Percentiles rank a stretch among this genome's conserved stretches.
Conservation (phyloP, 2,329 filamentous ascomycete genomes). For the Aspergillus sp. region DNA sequence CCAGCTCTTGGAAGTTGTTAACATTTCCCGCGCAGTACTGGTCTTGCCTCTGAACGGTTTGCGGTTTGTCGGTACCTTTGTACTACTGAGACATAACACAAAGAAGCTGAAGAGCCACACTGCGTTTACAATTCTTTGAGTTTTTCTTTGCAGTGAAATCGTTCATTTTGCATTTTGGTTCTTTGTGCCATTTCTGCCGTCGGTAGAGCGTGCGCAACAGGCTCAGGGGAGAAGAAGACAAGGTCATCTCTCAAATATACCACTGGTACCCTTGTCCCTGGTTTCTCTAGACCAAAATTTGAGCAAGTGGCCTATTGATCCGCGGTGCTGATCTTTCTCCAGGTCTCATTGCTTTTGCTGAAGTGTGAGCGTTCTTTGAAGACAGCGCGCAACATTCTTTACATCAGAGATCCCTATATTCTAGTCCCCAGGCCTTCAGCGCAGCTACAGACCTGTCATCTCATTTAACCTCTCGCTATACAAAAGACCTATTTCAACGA, state of each 20-base stretch:
- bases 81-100: not conserved
- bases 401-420: not conserved
- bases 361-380: not conserved
- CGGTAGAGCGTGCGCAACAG: not conserved
- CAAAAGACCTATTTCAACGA: not conserved
- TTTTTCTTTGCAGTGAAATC: not conserved
- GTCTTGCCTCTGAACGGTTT: not conserved
- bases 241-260: not conserved
- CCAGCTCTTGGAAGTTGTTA: not conserved
- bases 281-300: not conserved
- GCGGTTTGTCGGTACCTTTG: not conserved
- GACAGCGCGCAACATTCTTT: not conserved
- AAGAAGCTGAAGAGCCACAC: not conserved
- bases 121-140: not conserved
- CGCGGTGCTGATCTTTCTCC: not conserved
- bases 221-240: not conserved
- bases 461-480: not conserved
- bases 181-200: not conserved
- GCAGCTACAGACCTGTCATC: not conserved
- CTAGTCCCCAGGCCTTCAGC: not conserved
- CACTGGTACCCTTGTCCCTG: not conserved
- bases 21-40: not conserved
- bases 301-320: not conserved
- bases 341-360: not conserved
- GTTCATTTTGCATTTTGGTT: not conserved